A percentile compares a stretch with the other conserved stretches of the same genome.
phyloP scores from a whole-genome alignment of 495 filamentous ascomycete genomes.

The Talaromyces proteolyticus region DNA sequence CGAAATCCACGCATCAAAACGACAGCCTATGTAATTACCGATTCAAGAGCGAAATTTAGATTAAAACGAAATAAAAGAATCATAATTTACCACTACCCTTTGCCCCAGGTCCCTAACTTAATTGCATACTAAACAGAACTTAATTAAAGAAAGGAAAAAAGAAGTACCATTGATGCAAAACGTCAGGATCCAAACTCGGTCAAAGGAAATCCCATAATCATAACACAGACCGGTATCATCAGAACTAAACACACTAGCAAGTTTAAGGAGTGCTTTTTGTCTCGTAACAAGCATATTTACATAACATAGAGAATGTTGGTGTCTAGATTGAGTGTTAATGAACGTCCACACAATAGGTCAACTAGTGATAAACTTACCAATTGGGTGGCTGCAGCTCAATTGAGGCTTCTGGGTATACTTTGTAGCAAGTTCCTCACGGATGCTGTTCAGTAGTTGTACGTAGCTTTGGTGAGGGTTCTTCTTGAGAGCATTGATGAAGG shows the following conservation, averaged over 20 bases:
- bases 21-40: too few relatives aligned
- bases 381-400: constrained; percentile 91
- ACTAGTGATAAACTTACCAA: constrained; percentile 62
- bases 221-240: not conserved
- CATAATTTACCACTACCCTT: too few relatives aligned
- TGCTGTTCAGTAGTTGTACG: constrained; percentile 86
- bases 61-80: too few relatives aligned
- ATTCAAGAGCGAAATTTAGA: too few relatives aligned
- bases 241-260: not conserved
- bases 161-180: too few relatives aligned
- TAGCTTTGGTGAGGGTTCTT: constrained; percentile 97
- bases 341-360: not conserved
- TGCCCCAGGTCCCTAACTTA: too few relatives aligned
- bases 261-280: not conserved
- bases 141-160: not conserved
- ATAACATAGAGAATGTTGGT: constrained; percentile 61
- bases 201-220: not conserved
- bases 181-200: not conserved
- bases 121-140: not conserved
- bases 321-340: constrained; percentile 29
- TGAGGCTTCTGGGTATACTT: constrained; percentile 97
- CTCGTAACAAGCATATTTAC: constrained; percentile 26
- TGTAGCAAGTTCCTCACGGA: constrained; percentile 82
- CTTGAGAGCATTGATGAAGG: constrained; percentile 86
- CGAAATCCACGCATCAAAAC: too few relatives aligned